Conservation (phyloP, 495 filamentous ascomycete species). For the Platismatia glauca region DNA sequence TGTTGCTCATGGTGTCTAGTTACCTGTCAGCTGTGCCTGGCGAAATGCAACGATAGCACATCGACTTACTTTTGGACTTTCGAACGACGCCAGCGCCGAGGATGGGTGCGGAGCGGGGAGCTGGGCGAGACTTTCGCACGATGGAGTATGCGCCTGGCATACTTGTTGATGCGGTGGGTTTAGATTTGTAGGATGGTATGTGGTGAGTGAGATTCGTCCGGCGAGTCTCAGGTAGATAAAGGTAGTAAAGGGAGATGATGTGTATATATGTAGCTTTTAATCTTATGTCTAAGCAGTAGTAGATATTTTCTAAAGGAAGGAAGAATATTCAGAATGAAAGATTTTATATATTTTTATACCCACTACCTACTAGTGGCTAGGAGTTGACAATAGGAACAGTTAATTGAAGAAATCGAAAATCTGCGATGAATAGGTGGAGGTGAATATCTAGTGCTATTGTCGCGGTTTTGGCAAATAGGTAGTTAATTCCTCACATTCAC, state of each 20-base stretch:
- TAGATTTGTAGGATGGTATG: background rate
- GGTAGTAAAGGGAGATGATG: background rate
- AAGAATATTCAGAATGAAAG: background rate
- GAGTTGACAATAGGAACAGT: background rate
- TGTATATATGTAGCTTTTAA: background rate
- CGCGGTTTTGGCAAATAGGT: background rate
- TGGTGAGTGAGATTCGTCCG: background rate
- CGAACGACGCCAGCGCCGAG: background rate
- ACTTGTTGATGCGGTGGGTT: background rate
- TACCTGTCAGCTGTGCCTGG: background rate
- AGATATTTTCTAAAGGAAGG: background rate
- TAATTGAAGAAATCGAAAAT: background rate
- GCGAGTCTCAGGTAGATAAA: background rate
- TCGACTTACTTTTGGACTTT: background rate
- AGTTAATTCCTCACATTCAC: background rate
- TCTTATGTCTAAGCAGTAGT: background rate
- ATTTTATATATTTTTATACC: background rate
- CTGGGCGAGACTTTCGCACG: background rate
- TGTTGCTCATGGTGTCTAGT: background rate
- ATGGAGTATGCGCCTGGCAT: background rate
- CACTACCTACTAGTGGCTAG: background rate
- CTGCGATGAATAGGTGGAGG: background rate
- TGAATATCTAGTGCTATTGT: background rate
- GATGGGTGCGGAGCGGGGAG: background rate
- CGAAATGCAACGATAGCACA: background rate